Percentiles rank a stretch among this genome's conserved stretches.
phyloP scores from a whole-genome alignment of 202 grass and related monocot species.

The Alloteropsis angusta region DNA sequence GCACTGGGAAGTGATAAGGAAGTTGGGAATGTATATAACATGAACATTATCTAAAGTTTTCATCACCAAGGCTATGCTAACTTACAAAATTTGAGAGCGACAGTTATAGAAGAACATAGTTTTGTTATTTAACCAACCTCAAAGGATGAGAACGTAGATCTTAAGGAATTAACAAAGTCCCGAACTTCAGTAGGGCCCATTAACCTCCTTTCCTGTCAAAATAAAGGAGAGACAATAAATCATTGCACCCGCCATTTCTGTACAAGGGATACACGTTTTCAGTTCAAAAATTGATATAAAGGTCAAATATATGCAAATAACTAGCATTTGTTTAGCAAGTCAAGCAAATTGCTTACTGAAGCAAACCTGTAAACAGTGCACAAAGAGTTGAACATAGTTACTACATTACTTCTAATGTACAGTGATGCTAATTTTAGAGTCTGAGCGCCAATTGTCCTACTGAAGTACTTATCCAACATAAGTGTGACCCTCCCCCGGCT shows the following conservation, averaged over 20 bases:
- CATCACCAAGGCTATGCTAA: neutral
- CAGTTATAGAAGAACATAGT: neutral
- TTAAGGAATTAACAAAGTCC: conserved; percentile 78
- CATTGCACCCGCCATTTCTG: neutral
- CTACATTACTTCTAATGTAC: neutral
- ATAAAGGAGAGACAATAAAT: neutral
- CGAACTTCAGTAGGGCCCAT: conserved; percentile 54
- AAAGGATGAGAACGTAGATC: conserved; percentile 76
- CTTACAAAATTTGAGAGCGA: neutral
- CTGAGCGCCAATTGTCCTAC: neutral
- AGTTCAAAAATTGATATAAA: neutral
- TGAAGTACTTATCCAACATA: neutral
- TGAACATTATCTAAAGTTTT: neutral
- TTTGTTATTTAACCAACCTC: conserved; percentile 44
- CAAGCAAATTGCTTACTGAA: conserved; percentile 3
- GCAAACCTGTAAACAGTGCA: neutral
- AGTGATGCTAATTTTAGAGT: neutral
- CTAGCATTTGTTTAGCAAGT: neutral
- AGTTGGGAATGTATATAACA: conserved; percentile 4
- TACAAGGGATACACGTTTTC: neutral
- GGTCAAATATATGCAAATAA: neutral
- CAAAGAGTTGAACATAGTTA: neutral
- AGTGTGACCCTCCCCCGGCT: neutral
- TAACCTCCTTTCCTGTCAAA: conserved; percentile 66
- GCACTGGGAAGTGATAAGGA: neutral